Evolutionary conservation across 768 basidiomycete genomes (phyloP), one percentile per base, ranked within the genome.

Genomic region (Lactarius sanguifluus): DNA sequence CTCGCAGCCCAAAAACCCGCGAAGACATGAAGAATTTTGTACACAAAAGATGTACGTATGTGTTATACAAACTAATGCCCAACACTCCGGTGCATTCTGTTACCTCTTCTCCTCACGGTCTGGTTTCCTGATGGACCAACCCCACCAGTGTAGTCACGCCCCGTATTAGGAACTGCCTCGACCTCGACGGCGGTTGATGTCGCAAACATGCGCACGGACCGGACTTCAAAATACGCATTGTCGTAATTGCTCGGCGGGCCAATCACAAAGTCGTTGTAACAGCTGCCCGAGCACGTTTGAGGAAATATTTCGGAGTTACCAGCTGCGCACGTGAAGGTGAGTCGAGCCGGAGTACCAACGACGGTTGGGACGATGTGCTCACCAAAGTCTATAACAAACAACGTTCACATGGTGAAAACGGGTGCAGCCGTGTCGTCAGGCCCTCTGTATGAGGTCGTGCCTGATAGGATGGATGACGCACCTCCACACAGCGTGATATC

Each of bases 401-500:
- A 9, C 9, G 34, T 34, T 34, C 9, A 34, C 34, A 34, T 2
- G 34, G 15, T 18, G 54, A 23, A 47, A 47, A 47, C 10, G 10
- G n/a, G 45, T 47, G 10, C 45, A 23, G 45, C n/a, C 20, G n/a
- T 15, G 50, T 52, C 25, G 43, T 47, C 32, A 57, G 10, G 64
- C 61, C 9, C 41, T 41, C 16, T 41, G 41, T 38, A 10, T 18
- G 41, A 8, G 16, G 1, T 41, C 41, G n/a, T 12, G 3, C 20
- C 9, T 10, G 20, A 45, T 45, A 50, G 40, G 41, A 34, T 18
- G 5, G n/a, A 38, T 0, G 36, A 32, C 81, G 68, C 47, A 81
- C 80, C 81, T 73, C 87, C 87, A 62, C 88, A 89, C 8, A 89
- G 81, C 1, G 90, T 89, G 64, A 91, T 91, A 71, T 89, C 86